Base-by-base conservation (phyloP, 345 rosid species). In the Kandelia obovata region DNA sequence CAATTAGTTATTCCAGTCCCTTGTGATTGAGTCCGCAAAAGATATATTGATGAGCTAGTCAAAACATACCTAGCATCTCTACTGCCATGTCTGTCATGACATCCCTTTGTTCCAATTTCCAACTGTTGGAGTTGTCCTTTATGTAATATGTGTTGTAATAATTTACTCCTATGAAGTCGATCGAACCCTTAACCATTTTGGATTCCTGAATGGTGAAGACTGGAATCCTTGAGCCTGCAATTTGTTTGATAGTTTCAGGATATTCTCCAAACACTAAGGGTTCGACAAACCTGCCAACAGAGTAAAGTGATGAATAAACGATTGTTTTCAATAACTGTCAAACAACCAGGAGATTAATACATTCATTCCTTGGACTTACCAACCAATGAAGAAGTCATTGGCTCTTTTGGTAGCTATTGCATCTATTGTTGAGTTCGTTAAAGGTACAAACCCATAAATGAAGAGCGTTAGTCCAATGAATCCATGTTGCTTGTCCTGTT, bases 191-290 rank as follows among this genome's bases (percentile, higher is more conserved):
- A 2, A 92, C 72, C 68, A 55, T 67, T 65, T 84, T 59, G 25
- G 96, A 84, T 73, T 92, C 98, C 5, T 64, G 34, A 26, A 52
- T 5, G 3, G 88, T 76, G 81, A 91, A 88, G 65, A 66, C 65
- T 2, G 96, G 96, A 63, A 93, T 74, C 65, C 96, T 93, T 6
- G 89, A 75, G 30, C 89, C 94, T 20, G 71, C 80, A 46, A 37
- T 82, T 66, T 76, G 74, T 77, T 86, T 89, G 92, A 91, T 86
- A 61, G 43, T 70, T 53, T 77, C 73, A 0, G 98, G 97, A 73
- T 91, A 91, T 57, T 93, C 96, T 15, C 98, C 96, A 72, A 68
- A 83, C 23, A 85, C 73, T 79, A 91, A 70, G 6, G 97, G 96
- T 71, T 87, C 68, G 28, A 80, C 52, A 66, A 86, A 64, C 96